Base-by-base conservation (phyloP, 345 rosid genomes). In the Pistacia vera region DNA sequence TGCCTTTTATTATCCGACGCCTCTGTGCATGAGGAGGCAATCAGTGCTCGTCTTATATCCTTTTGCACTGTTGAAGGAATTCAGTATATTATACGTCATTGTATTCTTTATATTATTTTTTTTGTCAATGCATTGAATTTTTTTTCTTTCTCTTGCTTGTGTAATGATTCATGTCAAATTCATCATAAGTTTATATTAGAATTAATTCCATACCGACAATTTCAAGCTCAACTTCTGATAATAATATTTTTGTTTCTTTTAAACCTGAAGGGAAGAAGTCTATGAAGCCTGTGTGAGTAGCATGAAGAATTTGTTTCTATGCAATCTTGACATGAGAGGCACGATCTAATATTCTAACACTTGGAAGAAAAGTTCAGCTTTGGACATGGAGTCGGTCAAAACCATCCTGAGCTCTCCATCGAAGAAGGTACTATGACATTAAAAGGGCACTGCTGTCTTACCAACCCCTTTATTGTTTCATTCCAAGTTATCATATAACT, bases 11-110 rank as follows among this genome's bases (percentile, higher is more conserved):
- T 65, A 5, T 64, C 63, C 1, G 65, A 4, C 71, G 25, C 76
- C 63, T 77, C 54, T 41, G 35, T 30, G 51, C 80, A 46, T 65
- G 81, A 81, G 79, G 70, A 74, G 82, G 72, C 77, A 56, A 51
- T 72, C 14, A 64, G 33, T 70, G 17, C 66, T 56, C 66, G 44
- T 70, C 66, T 75, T 59, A 30, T 69, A 56, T 71, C 64, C 72
- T 64, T 69, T 72, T 73, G 48, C 58, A 58, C 17, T 48, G 35
- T 60, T 61, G 66, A 55, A 55, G 68, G 48, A 28, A 61, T 72
- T 2, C 33, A 2, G 67, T 2, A 51, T 66, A 51, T 66, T 68
- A 49, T 35, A 7, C 46, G 35, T 41, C 35, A 20, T 13, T 11
- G 3, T 62, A 13, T 51, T 49, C 48, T 13, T 28, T 63, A 46